Base-by-base conservation (phyloP, 768 basidiomycete genomes). In the Cytidiella melzeri region DNA sequence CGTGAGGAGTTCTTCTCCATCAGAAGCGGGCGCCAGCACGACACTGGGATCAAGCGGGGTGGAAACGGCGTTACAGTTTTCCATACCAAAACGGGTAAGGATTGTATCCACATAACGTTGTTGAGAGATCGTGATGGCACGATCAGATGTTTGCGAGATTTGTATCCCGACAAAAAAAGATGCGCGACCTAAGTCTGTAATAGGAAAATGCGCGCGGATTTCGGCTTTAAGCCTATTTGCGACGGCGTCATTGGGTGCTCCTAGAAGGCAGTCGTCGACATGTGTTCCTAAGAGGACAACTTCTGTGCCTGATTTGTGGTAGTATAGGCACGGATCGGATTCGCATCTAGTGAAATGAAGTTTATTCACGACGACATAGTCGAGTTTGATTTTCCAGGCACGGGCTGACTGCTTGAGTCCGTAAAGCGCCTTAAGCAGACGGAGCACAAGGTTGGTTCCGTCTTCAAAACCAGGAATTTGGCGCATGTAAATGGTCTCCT, bases 81-180 rank as follows among this genome's bases (percentile, higher is more conserved):
- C 24, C 53, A 70, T 60, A 6, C 53, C 45, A 45, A 58, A 68
- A 7, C 54, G 51, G 6, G 54, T 52, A 3, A 71, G 54, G 25
- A 65, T 60, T 1, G 46, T 41, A 23, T 48, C 12, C 24, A 63
- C 49, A 34, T 56, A 61, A 21, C 60, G 55, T 1, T 38, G 23
- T 47, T 73, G 69, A 21, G 55, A 57, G 6, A 71, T 36, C 1
- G 45, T 34, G 13, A 69, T 46, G 0, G 52, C 62, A 13, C 50
- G 45, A 0, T 44, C 48, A 1, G 41, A 48, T 69, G 55, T n/a
- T 61, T 50, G 0, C 28, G 55, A 20, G n/a, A 73, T 62, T 25
- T 61, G 47, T 5, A 72, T 54, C 18, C 69, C 66, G 21, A 71
- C 58, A 6, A 70, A 52, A n/a, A 34, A 15, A 7, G 9, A 15